Conservation (phyloP, 1,284 basidiomycete species). For the Cryptococcus sp. region DNA sequence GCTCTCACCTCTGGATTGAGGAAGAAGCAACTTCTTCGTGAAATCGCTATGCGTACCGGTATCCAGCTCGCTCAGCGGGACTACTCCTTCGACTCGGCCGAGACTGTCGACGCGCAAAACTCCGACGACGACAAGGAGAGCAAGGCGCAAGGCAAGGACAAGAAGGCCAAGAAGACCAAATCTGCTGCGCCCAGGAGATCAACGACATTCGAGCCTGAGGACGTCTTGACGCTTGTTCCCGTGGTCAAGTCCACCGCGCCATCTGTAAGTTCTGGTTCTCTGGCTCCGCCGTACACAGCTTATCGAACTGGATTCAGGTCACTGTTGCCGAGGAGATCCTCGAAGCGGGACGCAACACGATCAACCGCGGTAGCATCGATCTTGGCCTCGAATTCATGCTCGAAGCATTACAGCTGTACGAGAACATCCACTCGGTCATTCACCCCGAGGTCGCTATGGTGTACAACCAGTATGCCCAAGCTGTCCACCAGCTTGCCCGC, state of each 20-base stretch:
- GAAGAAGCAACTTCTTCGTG: slow-evolving; percentile 57
- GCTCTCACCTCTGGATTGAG: slow-evolving; percentile 51
- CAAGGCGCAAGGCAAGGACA: slow-evolving; percentile 25
- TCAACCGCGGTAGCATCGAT: slow-evolving; percentile 57
- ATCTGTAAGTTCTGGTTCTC: slow-evolving; percentile 39
- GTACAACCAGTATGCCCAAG: slow-evolving; percentile 58
- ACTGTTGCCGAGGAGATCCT: slow-evolving; percentile 60
- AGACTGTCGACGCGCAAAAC: slow-evolving; percentile 22
- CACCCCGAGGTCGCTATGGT: slow-evolving; percentile 61
- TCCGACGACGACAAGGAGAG: slow-evolving; percentile 37
- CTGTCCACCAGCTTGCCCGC: slow-evolving; percentile 55
- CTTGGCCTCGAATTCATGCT: slow-evolving; percentile 59
- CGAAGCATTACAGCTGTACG: slow-evolving; percentile 60
- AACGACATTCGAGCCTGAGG: slow-evolving; percentile 56
- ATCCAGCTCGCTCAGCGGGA: slow-evolving; percentile 59
- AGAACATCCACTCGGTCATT: slow-evolving; percentile 61
- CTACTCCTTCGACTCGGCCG: slow-evolving; percentile 52
- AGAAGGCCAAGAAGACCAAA: slow-evolving; percentile 50
- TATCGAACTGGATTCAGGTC: slow-evolving; percentile 36
- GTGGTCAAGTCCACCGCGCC: slow-evolving; percentile 59
- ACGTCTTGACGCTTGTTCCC: slow-evolving; percentile 59
- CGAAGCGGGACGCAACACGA: slow-evolving; percentile 57
- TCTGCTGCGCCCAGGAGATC: slow-evolving; percentile 14
- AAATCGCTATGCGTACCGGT: slow-evolving; percentile 58
- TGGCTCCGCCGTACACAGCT: not conserved